These are phyloP conservation scores for Osmozyma mogii DNA, from an alignment of 805 yeast species.

Conservation along the genomic window DNA sequence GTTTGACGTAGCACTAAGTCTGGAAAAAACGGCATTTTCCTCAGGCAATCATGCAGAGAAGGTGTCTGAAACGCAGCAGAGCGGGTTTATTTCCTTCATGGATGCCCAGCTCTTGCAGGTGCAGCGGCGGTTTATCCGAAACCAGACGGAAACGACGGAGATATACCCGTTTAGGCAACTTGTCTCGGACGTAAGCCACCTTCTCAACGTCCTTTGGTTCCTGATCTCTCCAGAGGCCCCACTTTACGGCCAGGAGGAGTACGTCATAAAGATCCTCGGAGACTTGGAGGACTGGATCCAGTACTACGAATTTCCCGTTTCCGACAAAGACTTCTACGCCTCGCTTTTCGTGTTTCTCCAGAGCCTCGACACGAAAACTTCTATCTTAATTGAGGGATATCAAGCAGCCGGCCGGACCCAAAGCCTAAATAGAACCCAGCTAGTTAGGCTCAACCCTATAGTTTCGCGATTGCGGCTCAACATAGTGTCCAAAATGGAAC, in stretches of 20 bases:
- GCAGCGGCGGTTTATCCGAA: constrained; percentile 28
- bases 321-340: constrained; percentile 8
- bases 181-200: constrained; percentile 36
- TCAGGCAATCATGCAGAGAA: constrained; percentile 7
- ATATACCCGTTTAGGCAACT: constrained; percentile 25
- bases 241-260: constrained; percentile 56
- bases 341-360: constrained; percentile 22
- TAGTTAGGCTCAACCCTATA: constrained; percentile 43
- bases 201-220: constrained; percentile 55
- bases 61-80: constrained; percentile 37
- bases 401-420: constrained; percentile 2
- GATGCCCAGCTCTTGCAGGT: constrained; percentile 11
- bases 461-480: constrained; percentile 44
- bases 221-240: constrained; percentile 31
- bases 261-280: constrained; percentile 55
- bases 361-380: constrained; percentile 27
- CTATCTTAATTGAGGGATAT: constrained; percentile 24
- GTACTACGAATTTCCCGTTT: constrained; percentile 17
- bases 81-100: constrained; percentile 26
- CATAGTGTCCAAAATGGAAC: constrained; percentile 23
- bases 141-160: constrained; percentile 24
- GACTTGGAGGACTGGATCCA: constrained; percentile 56
- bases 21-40: constrained; percentile 8
- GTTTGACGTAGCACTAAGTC: constrained; percentile 22
- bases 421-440: constrained; percentile 40